These are phyloP conservation scores for Capsella rubella DNA, from an alignment of 441 rosid genomes.

Conservation along the genomic window DNA sequence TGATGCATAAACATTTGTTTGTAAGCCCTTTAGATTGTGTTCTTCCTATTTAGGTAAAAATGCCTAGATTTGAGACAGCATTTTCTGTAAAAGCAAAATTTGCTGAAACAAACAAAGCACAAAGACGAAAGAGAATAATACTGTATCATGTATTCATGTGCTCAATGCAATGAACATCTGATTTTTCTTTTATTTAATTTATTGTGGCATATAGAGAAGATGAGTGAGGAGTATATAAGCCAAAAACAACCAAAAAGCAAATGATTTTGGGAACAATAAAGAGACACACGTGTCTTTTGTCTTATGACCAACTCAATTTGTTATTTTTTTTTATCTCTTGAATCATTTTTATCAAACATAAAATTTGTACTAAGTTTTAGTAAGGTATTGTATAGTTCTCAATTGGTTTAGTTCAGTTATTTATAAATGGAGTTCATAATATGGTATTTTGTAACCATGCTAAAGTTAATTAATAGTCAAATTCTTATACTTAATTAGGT, in stretches of 20 bases:
- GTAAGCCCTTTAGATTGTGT: slow-evolving; percentile 24
- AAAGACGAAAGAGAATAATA: slow-evolving; percentile 16
- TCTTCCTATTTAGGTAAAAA: slow-evolving; percentile 26
- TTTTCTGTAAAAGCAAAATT: slow-evolving; percentile 22
- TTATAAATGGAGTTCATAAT: neutral
- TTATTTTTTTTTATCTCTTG: neutral
- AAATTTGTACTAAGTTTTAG: neutral
- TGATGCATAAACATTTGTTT: neutral
- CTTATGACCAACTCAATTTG: neutral
- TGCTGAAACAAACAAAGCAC: slow-evolving; percentile 3
- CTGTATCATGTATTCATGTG: slow-evolving; percentile 32
- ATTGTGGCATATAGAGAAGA: neutral
- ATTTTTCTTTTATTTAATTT: neutral
- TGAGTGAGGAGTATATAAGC: slow-evolving; percentile 1
- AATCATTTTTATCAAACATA: neutral
- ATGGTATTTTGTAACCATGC: neutral
- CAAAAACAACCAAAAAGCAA: slow-evolving; percentile 18
- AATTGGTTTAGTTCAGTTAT: neutral
- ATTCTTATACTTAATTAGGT: too few species aligned
- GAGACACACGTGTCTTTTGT: slow-evolving; percentile 15
- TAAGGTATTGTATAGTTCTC: neutral
- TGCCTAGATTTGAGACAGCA: slow-evolving; percentile 17
- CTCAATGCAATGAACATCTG: neutral
- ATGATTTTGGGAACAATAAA: slow-evolving; percentile 3
- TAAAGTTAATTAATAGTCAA: neutral